Base-by-base conservation (phyloP, 2,329 filamentous ascomycete species). In the Aspergillus calidoustus region DNA sequence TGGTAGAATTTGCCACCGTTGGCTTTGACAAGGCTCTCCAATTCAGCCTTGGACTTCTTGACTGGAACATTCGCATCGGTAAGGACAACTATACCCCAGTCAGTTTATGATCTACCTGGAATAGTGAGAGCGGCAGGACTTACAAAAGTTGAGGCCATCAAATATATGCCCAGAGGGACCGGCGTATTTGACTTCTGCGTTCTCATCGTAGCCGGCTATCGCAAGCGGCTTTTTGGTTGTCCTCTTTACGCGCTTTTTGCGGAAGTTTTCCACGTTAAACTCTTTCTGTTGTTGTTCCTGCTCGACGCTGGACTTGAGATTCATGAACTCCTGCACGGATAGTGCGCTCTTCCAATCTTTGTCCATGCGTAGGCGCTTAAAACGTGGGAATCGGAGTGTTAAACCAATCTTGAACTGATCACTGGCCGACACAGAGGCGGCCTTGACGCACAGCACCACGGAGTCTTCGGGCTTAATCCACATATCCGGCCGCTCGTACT, bases 401-500 rank as follows among this genome's bases (percentile, higher is more conserved):
- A 90, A 81, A 1, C 86, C 86, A 17, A 87, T 87, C 7, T 89
- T 88, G 73, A 97, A 98, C 61, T 90, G 87, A 56, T 93, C 90
- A 0, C 91, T 94, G 0, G 82, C 79, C 0, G 85, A 87, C 0
- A 96, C 86, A 22, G 89, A 91, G 0, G 94, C 90, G 3, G 93
- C 95, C 77, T 98, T 99, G 64, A 95, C 91, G 49, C 91, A 90
- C 0, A 99, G 70, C 1, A 99, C 92, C 17, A 99, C 77, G 0
- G 93, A 97, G 63, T 98, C 91, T 56, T 86, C 88, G 0, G 95
- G 93, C 38, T 90, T 89, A 71, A 99, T 98, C 93, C 93, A 99
- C 57, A 93, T 86, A 71, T 99, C 94, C 0, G 95, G 95, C 51
- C 84, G 83, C 76, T 98, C 94, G 64, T 85, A 82, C 71, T 95